A percentile compares a stretch with the other conserved stretches of the same genome.
Evolutionary conservation across 2,329 filamentous ascomycete species (phyloP).

Genomic region (Curvularia spicifera): DNA sequence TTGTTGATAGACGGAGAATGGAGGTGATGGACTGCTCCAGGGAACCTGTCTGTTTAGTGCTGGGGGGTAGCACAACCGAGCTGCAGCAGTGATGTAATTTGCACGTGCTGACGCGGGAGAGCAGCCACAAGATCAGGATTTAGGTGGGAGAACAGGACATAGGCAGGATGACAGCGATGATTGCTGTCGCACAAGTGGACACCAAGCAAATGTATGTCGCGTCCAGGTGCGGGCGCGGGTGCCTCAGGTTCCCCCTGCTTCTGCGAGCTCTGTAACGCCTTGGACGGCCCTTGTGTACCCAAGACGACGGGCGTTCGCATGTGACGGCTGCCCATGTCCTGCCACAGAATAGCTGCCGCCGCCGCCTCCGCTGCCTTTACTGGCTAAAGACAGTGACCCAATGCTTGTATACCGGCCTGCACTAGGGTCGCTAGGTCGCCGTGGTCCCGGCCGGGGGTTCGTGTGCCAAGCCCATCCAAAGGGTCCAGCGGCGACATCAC

Average conservation of each 20-base stretch:
- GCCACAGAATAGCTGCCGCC: not conserved
- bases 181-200: not conserved
- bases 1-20: slow-evolving; percentile 21
- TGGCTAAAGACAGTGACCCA: not conserved
- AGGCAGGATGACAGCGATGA: not conserved
- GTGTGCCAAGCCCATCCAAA: slow-evolving; percentile 3
- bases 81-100: slow-evolving; percentile 36
- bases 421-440: slow-evolving; percentile 3
- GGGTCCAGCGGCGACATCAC: slow-evolving; percentile 6
- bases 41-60: slow-evolving; percentile 20
- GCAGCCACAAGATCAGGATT: slow-evolving; percentile 17
- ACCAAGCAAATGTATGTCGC: slow-evolving; percentile 1
- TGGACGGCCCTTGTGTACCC: not conserved
- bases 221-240: not conserved
- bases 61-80: slow-evolving; percentile 27
- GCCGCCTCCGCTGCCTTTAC: not conserved
- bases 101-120: slow-evolving; percentile 36
- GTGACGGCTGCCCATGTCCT: not conserved
- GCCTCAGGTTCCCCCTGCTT: slow-evolving; percentile 16
- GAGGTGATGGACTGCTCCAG: slow-evolving; percentile 18
- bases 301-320: not conserved
- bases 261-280: slow-evolving; percentile 1
- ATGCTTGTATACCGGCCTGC: not conserved
- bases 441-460: not conserved
- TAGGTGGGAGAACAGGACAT: slow-evolving; percentile 1